phyloP scores from a whole-genome alignment of 2,329 filamentous ascomycete genomes.

The Escovopsis sp. region DNA sequence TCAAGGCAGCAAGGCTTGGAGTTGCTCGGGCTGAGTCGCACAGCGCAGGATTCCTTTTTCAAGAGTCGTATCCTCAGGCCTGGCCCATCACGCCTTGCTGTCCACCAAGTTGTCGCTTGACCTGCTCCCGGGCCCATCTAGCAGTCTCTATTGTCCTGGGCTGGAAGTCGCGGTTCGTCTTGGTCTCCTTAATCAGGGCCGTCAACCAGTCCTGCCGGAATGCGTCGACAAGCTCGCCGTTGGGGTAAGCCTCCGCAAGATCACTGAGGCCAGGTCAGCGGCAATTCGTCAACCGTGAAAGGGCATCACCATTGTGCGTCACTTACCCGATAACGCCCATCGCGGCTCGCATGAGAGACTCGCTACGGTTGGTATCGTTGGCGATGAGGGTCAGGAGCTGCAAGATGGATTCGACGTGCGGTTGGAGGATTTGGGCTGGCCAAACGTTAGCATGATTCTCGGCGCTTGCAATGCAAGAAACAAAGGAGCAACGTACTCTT shows the following conservation, averaged over 20 bases:
- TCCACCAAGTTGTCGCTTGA: constrained; percentile 72
- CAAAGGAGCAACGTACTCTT: constrained; percentile 45
- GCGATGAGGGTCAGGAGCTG: constrained; percentile 69
- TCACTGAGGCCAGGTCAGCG: constrained; percentile 42
- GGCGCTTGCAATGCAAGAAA: background rate
- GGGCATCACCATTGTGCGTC: background rate
- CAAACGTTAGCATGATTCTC: constrained; percentile 12
- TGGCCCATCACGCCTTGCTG: constrained; percentile 35
- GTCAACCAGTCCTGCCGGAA: constrained; percentile 91
- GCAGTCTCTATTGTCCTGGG: constrained; percentile 82
- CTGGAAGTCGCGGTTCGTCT: constrained; percentile 75
- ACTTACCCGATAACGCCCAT: constrained; percentile 94
- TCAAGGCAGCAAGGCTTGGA: background rate
- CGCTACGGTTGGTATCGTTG: constrained; percentile 74
- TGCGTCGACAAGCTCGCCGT: constrained; percentile 67
- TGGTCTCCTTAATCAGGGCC: constrained; percentile 79
- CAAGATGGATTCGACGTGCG: constrained; percentile 76
- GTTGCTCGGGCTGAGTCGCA: background rate
- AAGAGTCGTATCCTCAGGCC: constrained; percentile 17
- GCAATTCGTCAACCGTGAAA: background rate
- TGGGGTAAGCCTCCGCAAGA: constrained; percentile 83
- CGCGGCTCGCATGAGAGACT: constrained; percentile 78
- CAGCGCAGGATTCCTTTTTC: background rate
- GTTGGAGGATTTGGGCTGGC: constrained; percentile 54
- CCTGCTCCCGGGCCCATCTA: constrained; percentile 92